Evolutionary conservation across 2,329 filamentous ascomycete species (phyloP).

Genomic region (Aspergillus puulaauensis): DNA sequence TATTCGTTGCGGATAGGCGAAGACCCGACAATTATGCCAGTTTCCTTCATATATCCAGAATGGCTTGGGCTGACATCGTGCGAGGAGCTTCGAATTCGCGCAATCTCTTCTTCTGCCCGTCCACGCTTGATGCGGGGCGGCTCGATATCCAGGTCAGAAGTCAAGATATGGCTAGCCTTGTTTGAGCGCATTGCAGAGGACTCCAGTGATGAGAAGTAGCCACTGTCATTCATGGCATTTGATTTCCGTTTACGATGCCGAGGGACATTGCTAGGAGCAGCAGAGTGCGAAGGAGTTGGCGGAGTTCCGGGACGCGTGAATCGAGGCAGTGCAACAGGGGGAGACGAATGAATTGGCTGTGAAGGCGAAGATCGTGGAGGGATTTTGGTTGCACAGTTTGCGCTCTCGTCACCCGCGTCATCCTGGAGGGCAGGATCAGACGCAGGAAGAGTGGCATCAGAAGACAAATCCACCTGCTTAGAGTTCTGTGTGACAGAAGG

Average conservation of each 20-base stretch:
- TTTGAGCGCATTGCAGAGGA: slow-evolving; percentile 80
- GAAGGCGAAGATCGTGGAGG: slow-evolving; percentile 47
- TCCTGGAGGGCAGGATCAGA: slow-evolving; percentile 64
- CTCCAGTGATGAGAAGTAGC: slow-evolving; percentile 94
- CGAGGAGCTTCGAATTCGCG: slow-evolving; percentile 84
- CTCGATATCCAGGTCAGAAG: slow-evolving; percentile 71
- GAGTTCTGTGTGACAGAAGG: slow-evolving; percentile 23
- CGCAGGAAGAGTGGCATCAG: slow-evolving; percentile 73
- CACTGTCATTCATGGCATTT: slow-evolving; percentile 83
- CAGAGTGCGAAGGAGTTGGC: slow-evolving; percentile 66
- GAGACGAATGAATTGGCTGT: slow-evolving; percentile 80
- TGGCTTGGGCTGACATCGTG: slow-evolving; percentile 77
- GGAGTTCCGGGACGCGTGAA: slow-evolving; percentile 64
- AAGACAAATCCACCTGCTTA: slow-evolving; percentile 60
- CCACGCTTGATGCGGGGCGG: slow-evolving; percentile 82
- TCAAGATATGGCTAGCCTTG: slow-evolving; percentile 63
- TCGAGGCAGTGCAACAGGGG: slow-evolving; percentile 67
- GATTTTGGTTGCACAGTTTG: slow-evolving; percentile 23
- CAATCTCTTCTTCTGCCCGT: slow-evolving; percentile 93
- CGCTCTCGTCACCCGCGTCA: slow-evolving; percentile 50
- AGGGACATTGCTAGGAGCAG: slow-evolving; percentile 61
- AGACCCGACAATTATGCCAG: slow-evolving; percentile 53
- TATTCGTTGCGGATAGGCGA: slow-evolving; percentile 65
- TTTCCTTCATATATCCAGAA: slow-evolving; percentile 42
- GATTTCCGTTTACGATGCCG: slow-evolving; percentile 75